Conservation (phyloP, 257 asterid genomes). For the Catharanthus roseus region DNA sequence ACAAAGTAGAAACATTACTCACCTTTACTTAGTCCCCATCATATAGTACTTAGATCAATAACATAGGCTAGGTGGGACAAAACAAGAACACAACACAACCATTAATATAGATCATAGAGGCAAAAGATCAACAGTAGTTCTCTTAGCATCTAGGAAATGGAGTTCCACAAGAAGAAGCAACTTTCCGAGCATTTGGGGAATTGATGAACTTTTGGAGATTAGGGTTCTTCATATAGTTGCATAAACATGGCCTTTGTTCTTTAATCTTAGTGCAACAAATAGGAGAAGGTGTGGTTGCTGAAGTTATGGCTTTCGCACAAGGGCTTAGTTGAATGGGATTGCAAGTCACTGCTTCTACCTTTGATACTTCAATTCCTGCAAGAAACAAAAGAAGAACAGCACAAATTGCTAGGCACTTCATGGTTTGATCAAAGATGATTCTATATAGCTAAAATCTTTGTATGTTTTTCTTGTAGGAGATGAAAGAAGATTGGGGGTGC, state of each 20-base stretch:
- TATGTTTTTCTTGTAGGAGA: not conserved
- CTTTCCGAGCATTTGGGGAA: constrained; percentile 79
- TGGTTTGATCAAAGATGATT: constrained; percentile 3
- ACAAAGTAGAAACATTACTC: constrained; percentile 9
- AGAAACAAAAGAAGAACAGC: constrained; percentile 30
- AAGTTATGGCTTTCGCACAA: constrained; percentile 65
- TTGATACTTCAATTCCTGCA: constrained; percentile 31
- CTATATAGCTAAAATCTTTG: too few relatives aligned
- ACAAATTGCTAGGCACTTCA: constrained; percentile 25
- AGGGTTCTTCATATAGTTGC: constrained; percentile 72
- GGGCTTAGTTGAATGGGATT: constrained; percentile 76
- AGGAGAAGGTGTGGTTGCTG: constrained; percentile 44
- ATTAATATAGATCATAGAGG: not conserved
- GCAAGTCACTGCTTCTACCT: constrained; percentile 47
- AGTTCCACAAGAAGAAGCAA: constrained; percentile 62
- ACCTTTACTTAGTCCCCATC: not conserved
- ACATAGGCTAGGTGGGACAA: constrained; percentile 8
- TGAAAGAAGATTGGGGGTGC: constrained; percentile 8
- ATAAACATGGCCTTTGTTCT: constrained; percentile 77
- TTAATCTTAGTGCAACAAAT: constrained; percentile 59
- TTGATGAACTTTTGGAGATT: constrained; percentile 63
- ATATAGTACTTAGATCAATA: not conserved
- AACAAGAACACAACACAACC: constrained; percentile 1
- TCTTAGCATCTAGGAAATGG: constrained; percentile 69
- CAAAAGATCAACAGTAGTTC: too few relatives aligned